Evolutionary conservation across 2,329 filamentous ascomycete genomes (phyloP).

Genomic region (Basipetospora chlamydospora): DNA sequence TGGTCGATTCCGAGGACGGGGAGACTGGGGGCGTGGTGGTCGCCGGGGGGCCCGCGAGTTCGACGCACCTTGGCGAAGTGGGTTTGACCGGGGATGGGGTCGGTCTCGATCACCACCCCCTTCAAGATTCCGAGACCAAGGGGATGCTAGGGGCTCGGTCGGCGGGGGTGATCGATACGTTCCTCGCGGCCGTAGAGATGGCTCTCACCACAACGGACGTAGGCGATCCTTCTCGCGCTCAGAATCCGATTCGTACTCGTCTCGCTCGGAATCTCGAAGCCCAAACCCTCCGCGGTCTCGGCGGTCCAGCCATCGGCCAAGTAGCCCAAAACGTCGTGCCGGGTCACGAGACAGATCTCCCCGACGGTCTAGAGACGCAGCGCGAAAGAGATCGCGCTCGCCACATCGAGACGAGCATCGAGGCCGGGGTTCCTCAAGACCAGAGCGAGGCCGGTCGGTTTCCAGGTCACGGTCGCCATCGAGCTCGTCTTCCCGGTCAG

Average conservation of each 20-base stretch:
- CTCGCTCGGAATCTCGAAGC: slow-evolving; percentile 11
- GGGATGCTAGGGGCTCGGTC: slow-evolving; percentile 25
- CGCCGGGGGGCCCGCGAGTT: slow-evolving; percentile 37
- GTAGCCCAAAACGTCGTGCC: not conserved
- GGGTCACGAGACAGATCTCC: slow-evolving; percentile 31
- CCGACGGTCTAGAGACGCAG: slow-evolving; percentile 31
- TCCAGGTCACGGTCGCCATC: slow-evolving; percentile 12
- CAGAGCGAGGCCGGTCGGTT: slow-evolving; percentile 13
- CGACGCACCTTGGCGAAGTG: slow-evolving; percentile 26
- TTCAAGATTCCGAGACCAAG: slow-evolving; percentile 17
- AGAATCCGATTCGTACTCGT: slow-evolving; percentile 13
- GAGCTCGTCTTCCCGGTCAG: slow-evolving; percentile 7
- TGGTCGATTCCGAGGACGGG: slow-evolving; percentile 34
- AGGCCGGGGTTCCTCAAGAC: slow-evolving; percentile 22
- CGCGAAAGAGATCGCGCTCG: slow-evolving; percentile 20
- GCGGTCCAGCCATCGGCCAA: not conserved
- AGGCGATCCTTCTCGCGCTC: slow-evolving; percentile 27
- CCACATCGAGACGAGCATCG: slow-evolving; percentile 24
- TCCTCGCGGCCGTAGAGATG: slow-evolving; percentile 31
- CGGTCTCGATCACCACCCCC: slow-evolving; percentile 34
- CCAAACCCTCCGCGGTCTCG: slow-evolving; percentile 19
- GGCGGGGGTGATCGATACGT: slow-evolving; percentile 29
- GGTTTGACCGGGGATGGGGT: slow-evolving; percentile 27
- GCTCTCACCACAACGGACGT: slow-evolving; percentile 21
- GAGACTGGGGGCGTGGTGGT: slow-evolving; percentile 35